Base-by-base conservation (phyloP, 1,284 basidiomycete species). In the Puccinia novopanici region DNA sequence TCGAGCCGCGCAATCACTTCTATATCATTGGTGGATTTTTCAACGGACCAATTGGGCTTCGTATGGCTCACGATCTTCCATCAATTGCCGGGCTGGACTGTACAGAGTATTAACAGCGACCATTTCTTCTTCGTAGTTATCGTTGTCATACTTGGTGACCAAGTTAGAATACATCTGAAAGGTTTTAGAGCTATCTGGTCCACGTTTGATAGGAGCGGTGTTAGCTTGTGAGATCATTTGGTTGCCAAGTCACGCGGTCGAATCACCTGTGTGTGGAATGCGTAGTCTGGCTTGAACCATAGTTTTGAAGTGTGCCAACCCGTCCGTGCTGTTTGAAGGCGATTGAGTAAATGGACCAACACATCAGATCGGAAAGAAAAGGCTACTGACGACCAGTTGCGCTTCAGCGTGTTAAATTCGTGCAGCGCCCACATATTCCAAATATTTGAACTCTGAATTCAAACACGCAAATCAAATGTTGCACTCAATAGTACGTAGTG, bases 361-460 rank as follows among this genome's bases (percentile, higher is more conserved):
- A 42, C 22, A 30, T 37, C 13, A 67, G 40, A 45, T 34, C 2
- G 37, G 13, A 45, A 4, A 22, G 30, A 59, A 45, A 10, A 74
- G 54, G 15, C 42, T 2, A 48, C 78, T 79, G 40, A 79, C 78
- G 61, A 52, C 70, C 70, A 80, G 24, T 65, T 34, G 6, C 70
- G 55, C 70, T 73, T 59, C 24, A 73, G 48, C 2, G 24, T 65
- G 19, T 42, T 42, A 42, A 80, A 73, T 54, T 74, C 70, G 48
- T 73, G 68, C 17, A 80, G 70, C 17, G 71, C 78, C 78, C 70
- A 80, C 57, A 67, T 67, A 57, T 80, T 80, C 78, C 78, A 80
- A 52, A 74, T 45, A 12, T 57, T 42, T n/a, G 78, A 67, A 40
- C 78, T 80, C 78, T 80, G n/a, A 52, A 40, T 63, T 17, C 34